phyloP scores from a whole-genome alignment of 108 stramenopile species.

The Stephanodiscus minutulus region DNA sequence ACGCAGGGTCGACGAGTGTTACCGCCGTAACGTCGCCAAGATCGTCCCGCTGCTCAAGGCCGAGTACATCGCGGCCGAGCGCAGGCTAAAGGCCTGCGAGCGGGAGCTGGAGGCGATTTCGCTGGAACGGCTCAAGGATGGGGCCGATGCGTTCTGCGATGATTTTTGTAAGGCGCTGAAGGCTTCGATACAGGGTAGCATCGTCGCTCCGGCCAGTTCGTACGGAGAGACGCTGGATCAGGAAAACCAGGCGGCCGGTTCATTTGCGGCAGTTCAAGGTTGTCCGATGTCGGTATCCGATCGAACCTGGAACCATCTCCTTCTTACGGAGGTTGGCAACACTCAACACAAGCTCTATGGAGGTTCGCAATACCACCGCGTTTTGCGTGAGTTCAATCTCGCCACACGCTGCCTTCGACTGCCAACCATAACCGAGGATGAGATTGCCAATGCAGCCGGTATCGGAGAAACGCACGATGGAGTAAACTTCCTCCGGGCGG shows the following conservation, averaged over 20 bases:
- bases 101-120: constrained; percentile 83
- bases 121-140: constrained; percentile 74
- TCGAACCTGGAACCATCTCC: constrained; percentile 69
- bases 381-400: constrained; percentile 84
- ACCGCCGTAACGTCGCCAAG: constrained; percentile 88
- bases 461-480: constrained; percentile 93
- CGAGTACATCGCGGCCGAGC: constrained; percentile 67
- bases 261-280: constrained; percentile 73
- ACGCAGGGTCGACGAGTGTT: constrained; percentile 88
- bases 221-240: constrained; percentile 90
- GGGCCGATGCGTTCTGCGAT: constrained; percentile 87
- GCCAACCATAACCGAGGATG: constrained; percentile 87
- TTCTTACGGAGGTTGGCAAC: constrained; percentile 68
- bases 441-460: constrained; percentile 95
- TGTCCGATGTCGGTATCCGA: constrained; percentile 78
- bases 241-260: constrained; percentile 79
- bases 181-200: constrained; percentile 82
- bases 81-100: constrained; percentile 71
- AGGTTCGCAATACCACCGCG: constrained; percentile 92
- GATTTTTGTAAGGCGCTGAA: constrained; percentile 77
- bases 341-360: constrained; percentile 83
- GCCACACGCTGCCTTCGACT: constrained; percentile 82
- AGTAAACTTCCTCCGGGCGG: constrained; percentile 90
- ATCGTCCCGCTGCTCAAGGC: constrained; percentile 92
- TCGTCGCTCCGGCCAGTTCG: constrained; percentile 76